Evolutionary conservation across 345 rosid species (phyloP).

Genomic region (Viola odorata): DNA sequence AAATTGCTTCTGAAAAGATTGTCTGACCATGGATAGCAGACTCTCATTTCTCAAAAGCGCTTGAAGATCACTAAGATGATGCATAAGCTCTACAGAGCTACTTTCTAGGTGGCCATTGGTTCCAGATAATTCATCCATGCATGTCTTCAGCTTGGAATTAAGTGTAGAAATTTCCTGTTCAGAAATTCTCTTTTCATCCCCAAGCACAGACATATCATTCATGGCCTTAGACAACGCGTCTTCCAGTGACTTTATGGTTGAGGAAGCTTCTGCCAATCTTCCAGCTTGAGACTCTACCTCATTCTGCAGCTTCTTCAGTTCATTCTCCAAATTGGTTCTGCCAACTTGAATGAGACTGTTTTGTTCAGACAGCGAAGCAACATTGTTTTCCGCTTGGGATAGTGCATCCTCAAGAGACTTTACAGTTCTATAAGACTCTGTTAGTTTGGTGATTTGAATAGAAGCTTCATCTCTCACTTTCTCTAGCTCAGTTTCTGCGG

Average conservation of each 20-base stretch:
- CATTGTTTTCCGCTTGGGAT: slow-evolving; percentile 46
- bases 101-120: slow-evolving; percentile 49
- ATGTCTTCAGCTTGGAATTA: slow-evolving; percentile 56
- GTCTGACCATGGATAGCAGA: slow-evolving; percentile 39
- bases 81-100: slow-evolving; percentile 48
- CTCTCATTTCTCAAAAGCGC: slow-evolving; percentile 48
- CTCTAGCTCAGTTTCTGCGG: slow-evolving; percentile 51
- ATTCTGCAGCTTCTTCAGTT: slow-evolving; percentile 50
- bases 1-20: slow-evolving; percentile 46
- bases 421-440: slow-evolving; percentile 50
- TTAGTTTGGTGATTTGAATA: slow-evolving; percentile 43
- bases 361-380: slow-evolving; percentile 45
- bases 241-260: slow-evolving; percentile 52
- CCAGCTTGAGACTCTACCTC: slow-evolving; percentile 48
- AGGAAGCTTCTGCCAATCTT: slow-evolving; percentile 43
- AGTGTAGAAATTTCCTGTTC: slow-evolving; percentile 58
- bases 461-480: slow-evolving; percentile 43
- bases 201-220: slow-evolving; percentile 43
- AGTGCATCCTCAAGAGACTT: slow-evolving; percentile 58
- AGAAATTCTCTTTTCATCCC: slow-evolving; percentile 49
- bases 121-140: slow-evolving; percentile 79
- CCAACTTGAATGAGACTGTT: slow-evolving; percentile 32
- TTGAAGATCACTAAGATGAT: slow-evolving; percentile 49
- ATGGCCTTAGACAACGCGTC: slow-evolving; percentile 51
- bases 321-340: slow-evolving; percentile 42